phyloP scores from a whole-genome alignment of 208 protist species.

The Leishmania gerbilli region DNA sequence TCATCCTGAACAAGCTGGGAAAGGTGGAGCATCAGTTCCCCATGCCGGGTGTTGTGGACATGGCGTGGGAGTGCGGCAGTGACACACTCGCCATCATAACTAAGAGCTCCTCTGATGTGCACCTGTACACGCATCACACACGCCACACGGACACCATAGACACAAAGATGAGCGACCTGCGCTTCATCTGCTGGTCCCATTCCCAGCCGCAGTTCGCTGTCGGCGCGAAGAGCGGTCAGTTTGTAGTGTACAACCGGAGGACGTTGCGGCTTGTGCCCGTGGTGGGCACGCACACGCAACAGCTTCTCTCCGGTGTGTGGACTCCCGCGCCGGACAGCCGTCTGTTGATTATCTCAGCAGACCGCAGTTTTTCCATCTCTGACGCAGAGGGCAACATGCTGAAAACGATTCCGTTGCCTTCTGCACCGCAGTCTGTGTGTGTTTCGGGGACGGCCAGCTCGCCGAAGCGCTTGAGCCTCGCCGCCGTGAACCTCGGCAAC shows the following conservation, averaged over 20 bases:
- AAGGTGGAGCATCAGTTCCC: conserved; percentile 82
- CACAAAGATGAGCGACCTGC: conserved; percentile 87
- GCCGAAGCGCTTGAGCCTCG: conserved; percentile 35
- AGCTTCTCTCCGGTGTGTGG: conserved; percentile 92
- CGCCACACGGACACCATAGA: conserved; percentile 81
- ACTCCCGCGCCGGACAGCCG: conserved; percentile 48
- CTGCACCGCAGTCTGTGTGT: conserved; percentile 49
- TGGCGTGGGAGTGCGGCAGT: conserved; percentile 91
- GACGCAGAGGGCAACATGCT: conserved; percentile 82
- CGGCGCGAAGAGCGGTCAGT: conserved; percentile 88
- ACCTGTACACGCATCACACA: conserved; percentile 81
- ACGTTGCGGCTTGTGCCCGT: conserved; percentile 91
- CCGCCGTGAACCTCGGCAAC: conserved; percentile 62
- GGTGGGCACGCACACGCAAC: conserved; percentile 86
- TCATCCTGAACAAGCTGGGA: conserved; percentile 78
- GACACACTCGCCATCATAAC: conserved; percentile 92
- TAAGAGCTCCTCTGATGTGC: conserved; percentile 53
- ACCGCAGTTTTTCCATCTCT: conserved; percentile 87
- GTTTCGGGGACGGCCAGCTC: conserved; percentile 51
- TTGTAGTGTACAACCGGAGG: conserved; percentile 94
- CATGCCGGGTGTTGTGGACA: conserved; percentile 55
- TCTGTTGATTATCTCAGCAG: conserved; percentile 87
- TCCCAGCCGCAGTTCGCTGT: conserved; percentile 80
- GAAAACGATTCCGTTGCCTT: conserved; percentile 47
- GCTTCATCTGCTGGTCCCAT: conserved; percentile 89